Evolutionary conservation across 2,329 filamentous ascomycete species (phyloP), one percentile per base, ranked within the genome.

Genomic region (Lachnellula cervina): DNA sequence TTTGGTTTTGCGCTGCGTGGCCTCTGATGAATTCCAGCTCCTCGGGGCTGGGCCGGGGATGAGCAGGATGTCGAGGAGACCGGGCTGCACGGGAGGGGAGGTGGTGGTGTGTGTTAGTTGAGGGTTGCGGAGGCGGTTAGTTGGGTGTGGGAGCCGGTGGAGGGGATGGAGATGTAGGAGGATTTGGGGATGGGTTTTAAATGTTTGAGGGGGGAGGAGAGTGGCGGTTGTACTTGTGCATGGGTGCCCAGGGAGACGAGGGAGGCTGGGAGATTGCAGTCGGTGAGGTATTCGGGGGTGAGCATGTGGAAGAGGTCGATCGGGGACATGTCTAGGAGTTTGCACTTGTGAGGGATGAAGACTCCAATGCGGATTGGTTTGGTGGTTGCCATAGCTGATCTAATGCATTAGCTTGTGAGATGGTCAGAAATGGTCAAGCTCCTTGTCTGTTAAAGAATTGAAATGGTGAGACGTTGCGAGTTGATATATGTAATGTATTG

Each of bases 271-370:
- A 73, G 46, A 0, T 74, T 17, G 21, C 66, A 61, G 9, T 61
- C 54, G 3, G 76, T 53, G 16, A 81, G 60, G 61, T 81, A 81
- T 49, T 76, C 71, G 55, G 72, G 68, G 55, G 72, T 74, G 68
- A 80, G 73, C 59, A 70, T 71, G 34, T 70, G 74, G 17, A 82
- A 72, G 50, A 80, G 68, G 65, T 82, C 79, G 52, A 80, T 70
- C 49, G 74, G 75, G 9, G 79, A 78, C 4, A 72, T 62, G 64
- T 82, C 80, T 17, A 82, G 74, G 8, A 79, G 66, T 59, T 82
- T 79, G 11, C 72, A 71, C 1, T 71, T 70, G 2, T 58, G 2
- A 23, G 79, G 77, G 49, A 80, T 69, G 64, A 79, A 80, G 54
- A 82, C 77, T 21, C 79, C 80, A 49, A 82, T 72, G 43, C 67